Evolutionary conservation across 2,329 filamentous ascomycete genomes (phyloP), one percentile per base, ranked within the genome.

Genomic region (Shiraia sp.): DNA sequence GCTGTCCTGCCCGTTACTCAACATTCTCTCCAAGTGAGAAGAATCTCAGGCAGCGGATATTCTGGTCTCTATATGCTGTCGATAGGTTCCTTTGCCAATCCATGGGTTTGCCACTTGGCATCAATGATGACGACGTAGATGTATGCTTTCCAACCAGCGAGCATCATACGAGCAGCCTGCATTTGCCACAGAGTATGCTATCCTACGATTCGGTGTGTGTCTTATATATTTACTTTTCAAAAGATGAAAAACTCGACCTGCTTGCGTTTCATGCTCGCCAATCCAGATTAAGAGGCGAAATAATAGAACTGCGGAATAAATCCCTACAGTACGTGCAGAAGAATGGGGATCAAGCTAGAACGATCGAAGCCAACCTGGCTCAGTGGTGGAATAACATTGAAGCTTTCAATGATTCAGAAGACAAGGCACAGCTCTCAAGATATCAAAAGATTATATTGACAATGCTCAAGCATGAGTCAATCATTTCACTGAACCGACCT

Each of bases 41-140:
- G 2, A 69, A 73, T 2, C 71, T 79, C 23, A 72, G 80, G 2
- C 73, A 76, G 10, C 71, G 79, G 0, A 62, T 82, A 0, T 82
- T 82, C 46, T 82, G 79, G 79, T 76, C 76, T 1, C 72, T 81
- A 0, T 83, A 82, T 34, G 75, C 70, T 12, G 60, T 81, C 0
- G 80, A 82, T 30, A 69, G 79, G 32, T 76, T 79, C 41, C 66
- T 82, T 0, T 80, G 76, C 7, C 79, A 82, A 32, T 78, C 78
- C 0, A 71, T 82, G 2, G 79, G 80, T 0, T 65, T 81, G 0
- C 80, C 80, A 0, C 63, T 81, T 1, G 74, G 75, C 14, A 75
- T 83, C 9, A 73, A 74, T 36, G 79, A 82, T 45, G 75, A 81
- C 30, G 79, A 82, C 41, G 61, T 82, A 5, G 80, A 82, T 49